These are phyloP conservation scores for Diaporthe citriasiana DNA, from an alignment of 2,329 filamentous ascomycete species.

Conservation along the genomic window DNA sequence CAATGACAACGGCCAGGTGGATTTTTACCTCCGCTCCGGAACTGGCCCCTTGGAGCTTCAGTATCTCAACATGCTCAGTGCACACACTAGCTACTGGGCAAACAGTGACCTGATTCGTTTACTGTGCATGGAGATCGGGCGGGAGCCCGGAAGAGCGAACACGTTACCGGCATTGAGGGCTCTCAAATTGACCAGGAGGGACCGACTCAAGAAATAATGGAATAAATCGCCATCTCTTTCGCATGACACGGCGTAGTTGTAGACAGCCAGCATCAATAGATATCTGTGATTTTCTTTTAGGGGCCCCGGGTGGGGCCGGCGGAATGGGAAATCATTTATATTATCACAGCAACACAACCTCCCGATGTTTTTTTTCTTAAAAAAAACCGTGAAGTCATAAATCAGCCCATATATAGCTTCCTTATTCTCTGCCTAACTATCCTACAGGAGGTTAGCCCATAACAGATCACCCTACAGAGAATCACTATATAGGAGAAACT, in stretches of 20 bases:
- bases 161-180: slow-evolving; percentile 72
- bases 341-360: no score
- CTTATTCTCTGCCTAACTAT: no score
- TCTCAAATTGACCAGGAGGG: slow-evolving; percentile 63
- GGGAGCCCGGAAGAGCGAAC: slow-evolving; percentile 75
- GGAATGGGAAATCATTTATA: no score
- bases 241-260: not conserved
- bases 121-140: slow-evolving; percentile 88
- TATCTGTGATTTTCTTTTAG: not conserved
- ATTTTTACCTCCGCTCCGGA: slow-evolving; percentile 87
- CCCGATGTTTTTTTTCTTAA: no score
- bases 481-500: no score
- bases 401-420: no score
- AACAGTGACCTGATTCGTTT: slow-evolving; percentile 90
- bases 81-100: slow-evolving; percentile 95
- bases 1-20: slow-evolving; percentile 97
- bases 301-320: no score
- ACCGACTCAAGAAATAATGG: slow-evolving; percentile 35
- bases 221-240: not conserved
- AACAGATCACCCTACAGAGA: no score
- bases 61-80: slow-evolving; percentile 96
- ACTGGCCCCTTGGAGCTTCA: slow-evolving; percentile 93
- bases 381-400: no score
- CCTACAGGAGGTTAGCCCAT: no score
- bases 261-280: not conserved